Base-by-base conservation (phyloP, 2,329 filamentous ascomycete genomes). In the Xylariaceae sp. region DNA sequence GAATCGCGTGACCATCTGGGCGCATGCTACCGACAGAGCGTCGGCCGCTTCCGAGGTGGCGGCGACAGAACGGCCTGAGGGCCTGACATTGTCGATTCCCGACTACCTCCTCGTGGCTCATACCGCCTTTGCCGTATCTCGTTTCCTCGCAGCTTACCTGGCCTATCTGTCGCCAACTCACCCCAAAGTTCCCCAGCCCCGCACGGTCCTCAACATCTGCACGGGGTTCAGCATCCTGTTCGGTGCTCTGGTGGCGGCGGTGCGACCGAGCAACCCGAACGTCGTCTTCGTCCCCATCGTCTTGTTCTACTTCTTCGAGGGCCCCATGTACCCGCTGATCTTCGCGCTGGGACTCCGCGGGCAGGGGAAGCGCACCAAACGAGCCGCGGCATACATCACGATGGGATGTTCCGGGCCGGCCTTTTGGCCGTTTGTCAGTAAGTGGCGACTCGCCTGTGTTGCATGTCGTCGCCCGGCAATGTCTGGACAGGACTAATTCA, bases 301-400 rank as follows among this genome's bases (percentile, higher is more conserved):
- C 24, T 48, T 89, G 18, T 82, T 83, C 43, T 80, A 86, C 44
- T 86, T 93, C 57, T 86, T 84, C 50, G 85, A 90, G 56, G 83
- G 80, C 0, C 85, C 87, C 32, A 75, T 86, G 46, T 94, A 85
- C 67, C 87, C 88, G 0, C 77, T 89, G 2, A 79, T 92, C 39
- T 87, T 88, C 45, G 78, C 83, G 3, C 70, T 92, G 10, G 83
- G 82, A 3, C 78, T 94, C 38, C 75, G 85, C 3, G 86, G 87
- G 1, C 74, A 93, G 31, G 87, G 87, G 0, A 71, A 75, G n/a
- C 72, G 85, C 44, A 88, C 83, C 4, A 93, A 93, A 61, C 72
- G 80, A 30, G 85, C 82, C 0, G 80, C 82, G 0, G 82, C 81
- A 2, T 84, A 77, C 56, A 79, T 93, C 43, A 84, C 89, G 2